These are phyloP conservation scores for Paspalum vaginatum DNA, from an alignment of 176 grass and related monocot genomes.

Conservation along the genomic window DNA sequence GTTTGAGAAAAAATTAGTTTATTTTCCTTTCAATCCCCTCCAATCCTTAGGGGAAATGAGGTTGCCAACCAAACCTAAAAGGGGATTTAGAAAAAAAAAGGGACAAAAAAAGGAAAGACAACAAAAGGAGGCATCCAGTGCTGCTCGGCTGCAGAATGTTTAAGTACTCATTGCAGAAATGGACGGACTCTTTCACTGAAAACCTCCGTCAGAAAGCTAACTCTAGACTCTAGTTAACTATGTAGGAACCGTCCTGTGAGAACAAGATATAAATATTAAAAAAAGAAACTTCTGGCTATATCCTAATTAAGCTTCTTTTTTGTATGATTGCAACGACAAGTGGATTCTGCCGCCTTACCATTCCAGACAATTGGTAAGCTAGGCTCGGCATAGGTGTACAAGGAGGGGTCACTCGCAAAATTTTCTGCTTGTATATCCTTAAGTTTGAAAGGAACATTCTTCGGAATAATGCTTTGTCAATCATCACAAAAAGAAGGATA, in stretches of 20 bases:
- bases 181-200: background rate
- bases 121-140: background rate
- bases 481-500: background rate
- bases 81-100: too few relatives aligned
- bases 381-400: background rate
- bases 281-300: background rate
- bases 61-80: too few relatives aligned
- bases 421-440: background rate
- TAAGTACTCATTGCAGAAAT: background rate
- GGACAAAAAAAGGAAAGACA: background rate
- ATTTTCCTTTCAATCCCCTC: too few relatives aligned
- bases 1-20: too few relatives aligned
- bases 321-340: conserved; percentile 5
- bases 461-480: background rate
- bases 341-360: conserved; percentile 13
- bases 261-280: background rate
- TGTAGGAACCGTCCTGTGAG: background rate
- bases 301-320: conserved; percentile 25
- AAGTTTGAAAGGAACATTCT: conserved; percentile 13
- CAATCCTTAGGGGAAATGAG: too few relatives aligned
- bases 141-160: background rate
- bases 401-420: background rate
- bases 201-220: background rate
- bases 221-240: background rate
- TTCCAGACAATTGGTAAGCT: conserved; percentile 24